Percentiles rank a stretch among this genome's conserved stretches.
These are phyloP conservation scores for Talaromyces islandicus DNA, from an alignment of 2,329 filamentous ascomycete species.

Conservation along the genomic window DNA sequence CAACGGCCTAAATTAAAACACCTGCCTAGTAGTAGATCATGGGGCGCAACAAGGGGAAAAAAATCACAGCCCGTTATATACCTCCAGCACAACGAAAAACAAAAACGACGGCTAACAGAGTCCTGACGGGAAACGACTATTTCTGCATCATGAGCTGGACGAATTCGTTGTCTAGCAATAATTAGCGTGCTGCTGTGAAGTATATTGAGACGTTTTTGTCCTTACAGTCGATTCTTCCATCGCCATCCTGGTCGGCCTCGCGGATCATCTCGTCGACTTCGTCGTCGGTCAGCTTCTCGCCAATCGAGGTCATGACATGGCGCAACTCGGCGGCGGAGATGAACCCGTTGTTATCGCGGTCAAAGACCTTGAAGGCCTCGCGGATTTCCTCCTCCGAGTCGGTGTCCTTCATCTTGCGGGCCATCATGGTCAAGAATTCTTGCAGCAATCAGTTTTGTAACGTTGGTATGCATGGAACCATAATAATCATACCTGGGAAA, in stretches of 20 bases:
- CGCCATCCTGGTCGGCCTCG: slow-evolving; percentile 83
- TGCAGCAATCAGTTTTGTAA: slow-evolving; percentile 31
- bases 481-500: slow-evolving; percentile 64
- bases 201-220: slow-evolving; percentile 22
- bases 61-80: slow-evolving; percentile 9
- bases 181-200: not conserved
- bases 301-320: slow-evolving; percentile 88
- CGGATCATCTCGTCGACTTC: slow-evolving; percentile 93
- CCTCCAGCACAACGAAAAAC: slow-evolving; percentile 12
- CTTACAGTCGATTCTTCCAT: slow-evolving; percentile 80
- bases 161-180: slow-evolving; percentile 73
- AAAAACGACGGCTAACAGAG: slow-evolving; percentile 17
- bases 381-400: slow-evolving; percentile 88
- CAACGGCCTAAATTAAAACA: slow-evolving; percentile 4
- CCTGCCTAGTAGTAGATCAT: slow-evolving; percentile 1
- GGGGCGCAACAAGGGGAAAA: not conserved
- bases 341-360: slow-evolving; percentile 87
- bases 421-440: slow-evolving; percentile 94
- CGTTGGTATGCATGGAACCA: too few species aligned
- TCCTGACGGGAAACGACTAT: slow-evolving; percentile 43
- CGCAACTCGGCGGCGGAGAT: slow-evolving; percentile 83
- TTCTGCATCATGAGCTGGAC: slow-evolving; percentile 96
- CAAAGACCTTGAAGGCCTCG: slow-evolving; percentile 85
- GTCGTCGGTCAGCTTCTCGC: slow-evolving; percentile 84
- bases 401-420: slow-evolving; percentile 89